Percentiles rank a stretch among this genome's conserved stretches.
phyloP scores from a whole-genome alignment of 306 rosid genomes.

The Gastrolobium bilobum region DNA sequence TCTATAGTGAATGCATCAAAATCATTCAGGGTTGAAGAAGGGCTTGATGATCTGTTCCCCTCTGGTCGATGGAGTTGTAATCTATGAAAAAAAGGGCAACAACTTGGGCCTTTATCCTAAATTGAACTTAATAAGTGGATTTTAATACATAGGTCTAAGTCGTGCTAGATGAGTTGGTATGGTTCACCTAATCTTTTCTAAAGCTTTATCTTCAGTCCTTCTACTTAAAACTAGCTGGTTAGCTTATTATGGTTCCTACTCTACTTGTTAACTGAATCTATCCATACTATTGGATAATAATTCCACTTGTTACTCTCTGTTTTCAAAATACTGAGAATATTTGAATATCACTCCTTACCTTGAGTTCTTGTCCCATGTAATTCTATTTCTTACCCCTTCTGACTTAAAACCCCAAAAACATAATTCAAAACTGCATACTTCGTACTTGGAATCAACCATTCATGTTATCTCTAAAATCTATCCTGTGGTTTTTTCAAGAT shows the following conservation, averaged over 20 bases:
- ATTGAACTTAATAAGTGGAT: not conserved
- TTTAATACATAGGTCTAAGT: constrained; percentile 2
- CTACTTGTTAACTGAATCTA: not conserved
- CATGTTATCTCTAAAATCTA: not conserved
- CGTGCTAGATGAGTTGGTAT: constrained; percentile 10
- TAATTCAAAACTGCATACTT: constrained; percentile 1
- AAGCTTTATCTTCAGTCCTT: constrained; percentile 17
- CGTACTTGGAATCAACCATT: constrained; percentile 2
- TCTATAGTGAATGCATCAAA: not conserved
- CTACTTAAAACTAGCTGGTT: constrained; percentile 10
- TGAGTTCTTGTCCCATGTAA: constrained; percentile 2
- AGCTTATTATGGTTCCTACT: not conserved
- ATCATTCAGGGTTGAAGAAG: not conserved
- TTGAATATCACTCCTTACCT: not conserved
- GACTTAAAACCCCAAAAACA: not conserved
- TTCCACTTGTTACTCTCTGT: not conserved
- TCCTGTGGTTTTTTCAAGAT: not conserved
- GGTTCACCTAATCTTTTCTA: constrained; percentile 19
- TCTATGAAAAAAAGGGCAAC: not conserved
- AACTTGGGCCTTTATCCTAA: constrained; percentile 10
- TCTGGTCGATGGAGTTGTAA: constrained; percentile 6
- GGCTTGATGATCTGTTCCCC: not conserved
- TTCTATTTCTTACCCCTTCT: constrained; percentile 1
- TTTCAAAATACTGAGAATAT: not conserved
- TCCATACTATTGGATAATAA: constrained; percentile 9